Percentiles rank a stretch among this genome's conserved stretches.
These are phyloP conservation scores for Metarhizium anisopliae DNA, from an alignment of 2,329 filamentous ascomycete species.

Conservation along the genomic window DNA sequence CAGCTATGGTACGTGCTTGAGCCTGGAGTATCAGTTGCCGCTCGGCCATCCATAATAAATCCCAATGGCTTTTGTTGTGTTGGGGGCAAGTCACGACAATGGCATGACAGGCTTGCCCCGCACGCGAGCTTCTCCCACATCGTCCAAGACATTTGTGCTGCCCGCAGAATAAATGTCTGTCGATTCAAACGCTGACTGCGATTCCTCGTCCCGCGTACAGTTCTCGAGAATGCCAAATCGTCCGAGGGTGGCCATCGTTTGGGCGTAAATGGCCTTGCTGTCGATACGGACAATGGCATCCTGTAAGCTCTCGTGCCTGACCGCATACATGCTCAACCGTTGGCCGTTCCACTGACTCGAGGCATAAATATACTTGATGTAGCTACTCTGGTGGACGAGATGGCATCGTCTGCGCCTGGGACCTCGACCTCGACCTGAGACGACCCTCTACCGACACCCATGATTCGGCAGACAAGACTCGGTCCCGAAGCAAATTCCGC, in stretches of 20 bases:
- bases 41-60: too few species aligned
- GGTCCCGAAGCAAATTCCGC: slow-evolving; percentile 47
- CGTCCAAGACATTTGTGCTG: not conserved
- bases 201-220: slow-evolving; percentile 21
- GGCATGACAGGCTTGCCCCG: not conserved
- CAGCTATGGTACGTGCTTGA: slow-evolving; percentile 49
- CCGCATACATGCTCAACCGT: not conserved
- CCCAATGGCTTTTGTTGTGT: too few species aligned
- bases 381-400: slow-evolving; percentile 96
- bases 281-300: slow-evolving; percentile 74
- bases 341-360: not conserved
- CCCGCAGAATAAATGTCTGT: not conserved
- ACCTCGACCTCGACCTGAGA: slow-evolving; percentile 64
- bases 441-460: slow-evolving; percentile 16
- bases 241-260: slow-evolving; percentile 75
- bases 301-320: slow-evolving; percentile 51
- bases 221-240: slow-evolving; percentile 50
- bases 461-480: slow-evolving; percentile 17
- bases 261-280: slow-evolving; percentile 87
- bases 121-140: slow-evolving; percentile 3
- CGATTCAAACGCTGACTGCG: slow-evolving; percentile 1
- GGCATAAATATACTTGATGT: not conserved
- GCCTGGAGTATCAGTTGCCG: not conserved
- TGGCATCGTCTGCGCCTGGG: slow-evolving; percentile 93
- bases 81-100: too few species aligned